Evolutionary conservation across 1,284 basidiomycete genomes (phyloP).

Genomic region (Takashimella tepidaria): DNA sequence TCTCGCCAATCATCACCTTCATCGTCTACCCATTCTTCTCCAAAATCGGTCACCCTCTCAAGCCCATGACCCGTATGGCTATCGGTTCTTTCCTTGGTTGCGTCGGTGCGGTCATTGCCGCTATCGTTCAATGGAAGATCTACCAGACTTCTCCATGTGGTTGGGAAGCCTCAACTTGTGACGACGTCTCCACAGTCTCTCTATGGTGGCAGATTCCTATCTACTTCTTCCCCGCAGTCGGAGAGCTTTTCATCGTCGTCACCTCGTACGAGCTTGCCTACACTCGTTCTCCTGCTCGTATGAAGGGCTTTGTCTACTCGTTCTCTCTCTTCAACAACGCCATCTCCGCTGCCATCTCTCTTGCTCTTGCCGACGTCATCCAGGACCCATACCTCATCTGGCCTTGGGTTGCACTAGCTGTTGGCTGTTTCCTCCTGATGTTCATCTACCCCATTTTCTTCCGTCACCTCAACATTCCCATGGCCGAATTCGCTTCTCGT

Average conservation of each 20-base stretch:
- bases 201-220: slow-evolving; percentile 50
- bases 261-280: slow-evolving; percentile 52
- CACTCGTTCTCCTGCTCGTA: slow-evolving; percentile 48
- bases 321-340: slow-evolving; percentile 49
- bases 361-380: slow-evolving; percentile 32
- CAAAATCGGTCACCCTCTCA: slow-evolving; percentile 37
- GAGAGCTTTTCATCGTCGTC: slow-evolving; percentile 52
- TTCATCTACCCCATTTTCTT: slow-evolving; percentile 39
- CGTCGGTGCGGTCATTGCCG: slow-evolving; percentile 47
- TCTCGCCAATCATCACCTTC: slow-evolving; percentile 49
- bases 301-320: slow-evolving; percentile 49
- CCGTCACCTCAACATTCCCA: slow-evolving; percentile 40
- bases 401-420: slow-evolving; percentile 47
- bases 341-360: slow-evolving; percentile 48
- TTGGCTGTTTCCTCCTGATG: slow-evolving; percentile 32
- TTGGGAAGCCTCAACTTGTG: slow-evolving; percentile 43
- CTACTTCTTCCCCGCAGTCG: slow-evolving; percentile 50
- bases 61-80: slow-evolving; percentile 34
- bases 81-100: slow-evolving; percentile 43
- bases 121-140: slow-evolving; percentile 51
- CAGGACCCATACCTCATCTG: slow-evolving; percentile 50
- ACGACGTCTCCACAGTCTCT: slow-evolving; percentile 20
- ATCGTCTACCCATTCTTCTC: slow-evolving; percentile 49
- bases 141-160: slow-evolving; percentile 50
- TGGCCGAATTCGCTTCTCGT: slow-evolving; percentile 28